phyloP scores from a whole-genome alignment of 345 rosid species.

The Eucalyptus leucophloia region DNA sequence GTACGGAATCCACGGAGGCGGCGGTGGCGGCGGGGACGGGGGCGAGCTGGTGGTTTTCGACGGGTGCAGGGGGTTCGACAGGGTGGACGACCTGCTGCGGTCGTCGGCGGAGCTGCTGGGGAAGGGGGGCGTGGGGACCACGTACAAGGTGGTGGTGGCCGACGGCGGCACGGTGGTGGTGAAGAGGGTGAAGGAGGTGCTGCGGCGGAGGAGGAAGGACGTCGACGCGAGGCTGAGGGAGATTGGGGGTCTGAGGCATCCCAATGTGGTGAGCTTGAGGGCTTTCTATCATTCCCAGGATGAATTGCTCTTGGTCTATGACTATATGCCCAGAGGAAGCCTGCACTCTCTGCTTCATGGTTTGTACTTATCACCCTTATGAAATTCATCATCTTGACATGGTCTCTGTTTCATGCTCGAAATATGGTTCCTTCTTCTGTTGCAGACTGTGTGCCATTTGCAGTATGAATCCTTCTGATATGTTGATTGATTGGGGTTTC shows the following conservation, averaged over 20 bases:
- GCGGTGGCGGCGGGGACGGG: neutral
- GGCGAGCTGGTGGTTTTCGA: constrained; percentile 22
- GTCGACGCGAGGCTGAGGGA: constrained; percentile 5
- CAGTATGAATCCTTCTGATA: neutral
- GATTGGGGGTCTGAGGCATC: constrained; percentile 23
- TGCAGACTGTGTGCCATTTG: neutral
- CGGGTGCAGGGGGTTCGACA: constrained; percentile 12
- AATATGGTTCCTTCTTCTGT: neutral
- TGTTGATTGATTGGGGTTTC: neutral
- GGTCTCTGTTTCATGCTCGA: neutral
- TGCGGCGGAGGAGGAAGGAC: constrained; percentile 10
- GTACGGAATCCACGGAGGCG: neutral
- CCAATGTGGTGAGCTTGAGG: constrained; percentile 22
- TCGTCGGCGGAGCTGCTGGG: constrained; percentile 40
- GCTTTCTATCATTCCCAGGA: constrained; percentile 15
- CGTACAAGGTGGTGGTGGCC: constrained; percentile 25
- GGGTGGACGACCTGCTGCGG: constrained; percentile 20
- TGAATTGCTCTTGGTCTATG: constrained; percentile 28
- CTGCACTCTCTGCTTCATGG: constrained; percentile 28
- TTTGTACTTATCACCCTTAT: neutral
- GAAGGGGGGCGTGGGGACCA: constrained; percentile 24
- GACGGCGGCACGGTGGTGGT: constrained; percentile 17
- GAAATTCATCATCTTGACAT: neutral
- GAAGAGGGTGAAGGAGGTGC: constrained; percentile 19
- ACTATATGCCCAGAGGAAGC: constrained; percentile 22